Evolutionary conservation across 306 rosid species (phyloP).

Genomic region (Carpinus fangiana): DNA sequence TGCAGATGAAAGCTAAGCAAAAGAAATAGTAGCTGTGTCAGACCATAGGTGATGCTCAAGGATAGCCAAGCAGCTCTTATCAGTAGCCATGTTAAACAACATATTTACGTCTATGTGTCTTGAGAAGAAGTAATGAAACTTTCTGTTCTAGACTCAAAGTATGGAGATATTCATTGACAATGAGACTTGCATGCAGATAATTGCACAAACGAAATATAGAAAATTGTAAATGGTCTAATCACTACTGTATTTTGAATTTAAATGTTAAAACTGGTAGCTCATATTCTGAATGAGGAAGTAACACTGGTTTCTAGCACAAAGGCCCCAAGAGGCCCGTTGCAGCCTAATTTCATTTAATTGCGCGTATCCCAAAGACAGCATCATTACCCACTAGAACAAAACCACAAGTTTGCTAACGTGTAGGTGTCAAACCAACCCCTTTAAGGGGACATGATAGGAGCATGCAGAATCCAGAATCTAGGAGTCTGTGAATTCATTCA

Average conservation of each 20-base stretch:
- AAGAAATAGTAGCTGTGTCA: slow-evolving; percentile 37
- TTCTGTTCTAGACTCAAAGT: neutral
- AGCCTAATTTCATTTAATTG: no score
- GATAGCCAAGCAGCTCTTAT: slow-evolving; percentile 22
- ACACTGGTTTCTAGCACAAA: no score
- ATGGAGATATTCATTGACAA: neutral
- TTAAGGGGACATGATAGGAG: no score
- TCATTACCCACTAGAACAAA: no score
- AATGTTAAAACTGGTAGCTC: neutral
- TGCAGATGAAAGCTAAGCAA: slow-evolving; percentile 83
- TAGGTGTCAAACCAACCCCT: no score
- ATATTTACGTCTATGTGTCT: slow-evolving; percentile 16
- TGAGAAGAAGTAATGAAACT: neutral
- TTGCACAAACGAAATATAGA: neutral
- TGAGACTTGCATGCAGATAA: neutral
- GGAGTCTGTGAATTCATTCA: no score
- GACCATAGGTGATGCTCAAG: slow-evolving; percentile 22
- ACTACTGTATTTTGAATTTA: neutral
- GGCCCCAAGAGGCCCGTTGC: no score
- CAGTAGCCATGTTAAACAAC: slow-evolving; percentile 12
- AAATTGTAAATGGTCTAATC: neutral
- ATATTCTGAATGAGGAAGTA: no score
- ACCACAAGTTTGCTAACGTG: no score
- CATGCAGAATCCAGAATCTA: no score
- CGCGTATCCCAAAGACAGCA: no score